Evolutionary conservation across 345 rosid species (phyloP).

Genomic region (Sonneratia alba): DNA sequence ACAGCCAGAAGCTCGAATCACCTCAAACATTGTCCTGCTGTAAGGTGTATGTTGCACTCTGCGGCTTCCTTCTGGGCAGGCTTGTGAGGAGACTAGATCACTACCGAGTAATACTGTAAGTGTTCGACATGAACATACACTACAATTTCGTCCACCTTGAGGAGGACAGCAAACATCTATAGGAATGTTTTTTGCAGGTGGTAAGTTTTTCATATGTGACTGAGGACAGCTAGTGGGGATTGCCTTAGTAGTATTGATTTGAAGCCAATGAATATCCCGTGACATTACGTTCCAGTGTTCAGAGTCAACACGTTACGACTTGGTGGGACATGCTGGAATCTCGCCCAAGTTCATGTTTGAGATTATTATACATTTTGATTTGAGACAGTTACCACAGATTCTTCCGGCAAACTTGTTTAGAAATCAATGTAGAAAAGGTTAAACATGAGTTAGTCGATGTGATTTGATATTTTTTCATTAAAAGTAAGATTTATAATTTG

Average conservation of each 20-base stretch:
- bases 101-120: background rate
- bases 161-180: background rate
- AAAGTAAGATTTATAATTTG: too few relatives aligned
- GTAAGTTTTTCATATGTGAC: background rate
- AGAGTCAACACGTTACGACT: background rate
- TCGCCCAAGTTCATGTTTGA: background rate
- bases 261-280: background rate
- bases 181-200: background rate
- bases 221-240: background rate
- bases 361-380: background rate
- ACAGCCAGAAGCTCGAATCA: too few relatives aligned
- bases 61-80: too few relatives aligned
- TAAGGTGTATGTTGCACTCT: too few relatives aligned
- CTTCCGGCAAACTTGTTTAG: background rate
- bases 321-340: background rate
- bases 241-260: background rate
- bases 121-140: background rate
- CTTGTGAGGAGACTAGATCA: background rate
- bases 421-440: background rate
- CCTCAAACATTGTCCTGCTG: background rate
- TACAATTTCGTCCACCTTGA: background rate
- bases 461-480: too few relatives aligned
- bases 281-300: background rate
- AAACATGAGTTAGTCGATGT: too few relatives aligned
- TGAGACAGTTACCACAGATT: background rate